Conservation (phyloP, 345 rosid genomes). For the Euphorbia lathyris region DNA sequence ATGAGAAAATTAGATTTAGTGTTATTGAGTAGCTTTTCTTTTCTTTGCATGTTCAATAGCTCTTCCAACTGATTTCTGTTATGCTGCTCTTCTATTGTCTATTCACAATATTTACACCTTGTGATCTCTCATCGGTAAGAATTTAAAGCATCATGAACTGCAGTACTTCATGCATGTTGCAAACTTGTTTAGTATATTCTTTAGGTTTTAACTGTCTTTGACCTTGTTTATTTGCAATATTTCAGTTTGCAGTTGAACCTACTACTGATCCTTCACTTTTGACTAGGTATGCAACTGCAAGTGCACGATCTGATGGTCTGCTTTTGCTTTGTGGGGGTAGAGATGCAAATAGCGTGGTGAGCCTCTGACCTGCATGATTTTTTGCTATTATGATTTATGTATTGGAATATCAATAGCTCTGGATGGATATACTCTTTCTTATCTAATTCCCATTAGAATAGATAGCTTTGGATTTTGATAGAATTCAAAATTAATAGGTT, state of each 20-base stretch:
- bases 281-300: constrained; percentile 97
- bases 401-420: neutral
- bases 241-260: constrained; percentile 3
- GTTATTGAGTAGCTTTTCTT: neutral
- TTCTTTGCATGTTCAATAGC: neutral
- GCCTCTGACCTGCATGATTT: constrained; percentile 18
- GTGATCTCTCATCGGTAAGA: neutral
- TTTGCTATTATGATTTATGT: constrained; percentile 2
- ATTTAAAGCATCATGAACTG: neutral
- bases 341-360: constrained; percentile 94
- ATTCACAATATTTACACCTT: neutral
- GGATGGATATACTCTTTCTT: neutral
- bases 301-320: constrained; percentile 99
- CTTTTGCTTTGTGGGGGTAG: constrained; percentile 99
- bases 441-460: neutral
- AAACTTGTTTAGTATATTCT: neutral
- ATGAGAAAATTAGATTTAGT: neutral
- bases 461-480: neutral
- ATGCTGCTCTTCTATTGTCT: neutral
- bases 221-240: constrained; percentile 1
- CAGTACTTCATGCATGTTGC: neutral
- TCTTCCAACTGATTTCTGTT: neutral
- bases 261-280: constrained; percentile 19
- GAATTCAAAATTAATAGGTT: neutral
- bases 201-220: constrained; percentile 7